Conservation (phyloP, 148 eudicot species). For the Camellia japonica region DNA sequence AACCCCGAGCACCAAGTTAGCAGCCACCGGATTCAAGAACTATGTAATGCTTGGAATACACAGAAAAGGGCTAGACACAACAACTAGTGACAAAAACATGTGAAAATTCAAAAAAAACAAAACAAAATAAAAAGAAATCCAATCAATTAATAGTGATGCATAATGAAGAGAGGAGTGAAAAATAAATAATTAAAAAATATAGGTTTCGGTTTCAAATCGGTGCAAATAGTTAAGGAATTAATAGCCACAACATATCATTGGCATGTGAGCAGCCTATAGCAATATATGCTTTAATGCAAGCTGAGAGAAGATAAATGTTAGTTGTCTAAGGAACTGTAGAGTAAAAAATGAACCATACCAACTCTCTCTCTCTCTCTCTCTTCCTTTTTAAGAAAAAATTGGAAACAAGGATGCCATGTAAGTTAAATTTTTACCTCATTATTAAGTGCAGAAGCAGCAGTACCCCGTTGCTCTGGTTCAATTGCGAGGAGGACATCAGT, state of each 20-base stretch:
- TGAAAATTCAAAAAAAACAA: too few relatives aligned
- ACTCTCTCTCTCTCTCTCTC: too few relatives aligned
- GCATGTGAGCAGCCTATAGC: neutral
- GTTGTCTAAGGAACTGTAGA: neutral
- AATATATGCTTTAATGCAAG: neutral
- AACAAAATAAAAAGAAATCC: too few relatives aligned
- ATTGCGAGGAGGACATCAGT: conserved; percentile 68
- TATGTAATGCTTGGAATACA: too few relatives aligned
- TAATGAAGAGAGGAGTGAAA: too few relatives aligned
- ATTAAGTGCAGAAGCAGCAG: conserved; percentile 57
- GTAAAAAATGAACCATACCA: neutral
- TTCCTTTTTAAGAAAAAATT: too few relatives aligned
- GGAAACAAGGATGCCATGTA: neutral
- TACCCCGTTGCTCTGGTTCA: conserved; percentile 69
- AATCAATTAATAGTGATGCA: too few relatives aligned
- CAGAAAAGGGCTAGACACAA: neutral
- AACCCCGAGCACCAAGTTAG: neutral
- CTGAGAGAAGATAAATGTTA: neutral
- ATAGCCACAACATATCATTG: neutral
- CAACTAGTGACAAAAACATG: neutral
- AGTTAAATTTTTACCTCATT: conserved; percentile 54
- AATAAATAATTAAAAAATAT: too few relatives aligned
- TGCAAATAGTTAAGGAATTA: neutral
- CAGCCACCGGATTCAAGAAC: neutral
- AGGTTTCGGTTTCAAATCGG: neutral